Evolutionary conservation across 2,329 filamentous ascomycete genomes (phyloP).

Genomic region (Ampelomyces quisqualis): DNA sequence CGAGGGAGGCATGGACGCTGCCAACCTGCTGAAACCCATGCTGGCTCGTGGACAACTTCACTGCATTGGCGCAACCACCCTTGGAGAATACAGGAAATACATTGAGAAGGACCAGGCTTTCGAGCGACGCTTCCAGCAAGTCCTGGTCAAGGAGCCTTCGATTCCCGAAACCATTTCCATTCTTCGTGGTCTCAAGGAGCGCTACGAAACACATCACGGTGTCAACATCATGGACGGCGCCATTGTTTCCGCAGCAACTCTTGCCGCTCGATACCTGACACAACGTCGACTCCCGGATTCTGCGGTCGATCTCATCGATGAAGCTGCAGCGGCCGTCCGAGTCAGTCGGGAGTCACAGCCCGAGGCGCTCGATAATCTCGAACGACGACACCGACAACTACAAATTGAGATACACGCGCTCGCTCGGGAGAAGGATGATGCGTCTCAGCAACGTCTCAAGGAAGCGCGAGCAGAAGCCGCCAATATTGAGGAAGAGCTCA

Average conservation of each 20-base stretch:
- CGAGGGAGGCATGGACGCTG: constrained; percentile 97
- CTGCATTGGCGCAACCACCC: constrained; percentile 95
- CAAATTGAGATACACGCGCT: constrained; percentile 97
- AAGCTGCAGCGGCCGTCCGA: constrained; percentile 92
- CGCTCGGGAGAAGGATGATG: constrained; percentile 90
- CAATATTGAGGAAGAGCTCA: constrained; percentile 90
- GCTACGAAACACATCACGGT: constrained; percentile 97
- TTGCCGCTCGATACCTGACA: constrained; percentile 92
- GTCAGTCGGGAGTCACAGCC: constrained; percentile 96
- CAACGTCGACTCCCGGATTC: constrained; percentile 89
- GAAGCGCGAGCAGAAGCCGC: constrained; percentile 87
- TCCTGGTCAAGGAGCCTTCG: constrained; percentile 90
- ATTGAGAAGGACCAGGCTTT: constrained; percentile 99
- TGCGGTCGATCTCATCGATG: constrained; percentile 93
- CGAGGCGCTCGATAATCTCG: constrained; percentile 90
- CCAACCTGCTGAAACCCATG: constrained; percentile 97
- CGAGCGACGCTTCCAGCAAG: constrained; percentile 97
- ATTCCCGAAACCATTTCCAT: constrained; percentile 93
- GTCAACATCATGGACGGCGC: constrained; percentile 94
- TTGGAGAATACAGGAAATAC: constrained; percentile 96
- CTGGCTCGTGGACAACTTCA: constrained; percentile 93
- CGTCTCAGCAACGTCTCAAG: constrained; percentile 78
- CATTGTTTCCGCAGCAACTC: constrained; percentile 84
- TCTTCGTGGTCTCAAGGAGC: constrained; percentile 95
- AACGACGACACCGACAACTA: constrained; percentile 84